A percentile compares a stretch with the other conserved stretches of the same genome.
phyloP scores from a whole-genome alignment of 1,284 basidiomycete genomes.

The Papiliotrema flavescens region DNA sequence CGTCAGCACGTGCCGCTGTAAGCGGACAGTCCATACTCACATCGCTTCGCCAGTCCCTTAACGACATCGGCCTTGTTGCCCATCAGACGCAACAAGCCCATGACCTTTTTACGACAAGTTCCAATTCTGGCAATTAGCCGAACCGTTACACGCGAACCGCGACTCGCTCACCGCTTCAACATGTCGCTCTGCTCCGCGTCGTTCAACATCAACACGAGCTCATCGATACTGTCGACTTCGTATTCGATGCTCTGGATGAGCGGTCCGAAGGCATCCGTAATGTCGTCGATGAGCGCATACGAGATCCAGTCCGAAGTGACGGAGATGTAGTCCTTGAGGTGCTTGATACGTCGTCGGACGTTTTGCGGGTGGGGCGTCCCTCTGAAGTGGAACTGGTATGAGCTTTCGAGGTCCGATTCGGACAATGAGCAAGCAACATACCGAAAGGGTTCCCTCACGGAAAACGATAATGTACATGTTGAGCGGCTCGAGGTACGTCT shows the following conservation, averaged over 20 bases:
- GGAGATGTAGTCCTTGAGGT: conserved; percentile 98
- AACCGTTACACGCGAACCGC: background rate
- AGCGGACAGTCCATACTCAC: too few species aligned
- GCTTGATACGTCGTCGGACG: conserved; percentile 95
- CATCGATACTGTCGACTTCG: conserved; percentile 98
- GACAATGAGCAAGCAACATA: conserved; percentile 47
- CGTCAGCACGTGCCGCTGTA: background rate
- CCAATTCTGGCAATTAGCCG: conserved; percentile 68
- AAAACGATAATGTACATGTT: conserved; percentile 99
- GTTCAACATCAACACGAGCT: conserved; percentile 94
- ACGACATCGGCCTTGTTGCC: conserved; percentile 99
- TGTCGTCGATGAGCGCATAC: conserved; percentile 98
- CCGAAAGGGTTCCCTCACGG: conserved; percentile 91
- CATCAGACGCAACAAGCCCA: conserved; percentile 92
- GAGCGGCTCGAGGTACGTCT: conserved; percentile 93
- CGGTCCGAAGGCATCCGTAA: conserved; percentile 98
- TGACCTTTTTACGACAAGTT: conserved; percentile 98
- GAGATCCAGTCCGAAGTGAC: conserved; percentile 99
- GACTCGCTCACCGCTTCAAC: conserved; percentile 56
- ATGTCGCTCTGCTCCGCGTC: conserved; percentile 77
- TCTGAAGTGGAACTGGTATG: conserved; percentile 85
- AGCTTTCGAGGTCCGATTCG: background rate
- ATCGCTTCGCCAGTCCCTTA: conserved; percentile 95
- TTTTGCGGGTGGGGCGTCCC: conserved; percentile 97
- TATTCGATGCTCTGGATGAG: conserved; percentile 99